Evolutionary conservation across 768 basidiomycete species (phyloP).

Genomic region (Psilocybe cyanescens): DNA sequence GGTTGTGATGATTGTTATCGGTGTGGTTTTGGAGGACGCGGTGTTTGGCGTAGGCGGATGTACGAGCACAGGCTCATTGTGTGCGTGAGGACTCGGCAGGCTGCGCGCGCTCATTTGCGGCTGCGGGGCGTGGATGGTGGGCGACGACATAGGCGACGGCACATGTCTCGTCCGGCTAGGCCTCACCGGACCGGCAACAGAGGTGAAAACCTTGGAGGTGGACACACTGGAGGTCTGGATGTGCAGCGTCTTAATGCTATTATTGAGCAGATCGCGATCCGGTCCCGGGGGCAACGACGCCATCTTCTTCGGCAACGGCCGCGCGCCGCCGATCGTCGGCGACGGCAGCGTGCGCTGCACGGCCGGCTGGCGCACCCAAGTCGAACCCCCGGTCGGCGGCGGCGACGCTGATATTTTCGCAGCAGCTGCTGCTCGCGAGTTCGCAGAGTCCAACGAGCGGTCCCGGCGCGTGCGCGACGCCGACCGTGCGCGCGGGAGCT

Average conservation of each 20-base stretch:
- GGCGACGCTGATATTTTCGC: not conserved
- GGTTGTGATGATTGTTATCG: not conserved
- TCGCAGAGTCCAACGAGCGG: constrained; percentile 22
- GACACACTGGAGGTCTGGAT: constrained; percentile 8
- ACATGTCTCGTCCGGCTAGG: constrained; percentile 6
- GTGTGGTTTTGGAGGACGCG: not conserved
- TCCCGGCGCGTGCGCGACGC: constrained; percentile 25
- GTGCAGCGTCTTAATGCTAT: constrained; percentile 1
- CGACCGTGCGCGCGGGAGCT: constrained; percentile 24
- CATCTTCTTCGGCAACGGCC: constrained; percentile 11
- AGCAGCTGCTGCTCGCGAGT: not conserved
- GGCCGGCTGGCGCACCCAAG: not conserved
- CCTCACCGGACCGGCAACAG: constrained; percentile 9
- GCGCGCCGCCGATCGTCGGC: constrained; percentile 10
- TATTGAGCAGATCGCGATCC: not conserved
- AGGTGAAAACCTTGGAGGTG: not conserved
- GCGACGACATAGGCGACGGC: constrained; percentile 9
- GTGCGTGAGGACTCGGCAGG: not conserved
- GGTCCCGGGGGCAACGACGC: not conserved
- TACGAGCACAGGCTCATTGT: not conserved
- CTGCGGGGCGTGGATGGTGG: constrained; percentile 5
- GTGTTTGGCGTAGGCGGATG: not conserved
- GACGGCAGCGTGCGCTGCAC: constrained; percentile 4
- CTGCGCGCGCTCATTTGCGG: not conserved
- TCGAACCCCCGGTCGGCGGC: not conserved